Base-by-base conservation (phyloP, 257 asterid genomes). In the Solanum piurae region DNA sequence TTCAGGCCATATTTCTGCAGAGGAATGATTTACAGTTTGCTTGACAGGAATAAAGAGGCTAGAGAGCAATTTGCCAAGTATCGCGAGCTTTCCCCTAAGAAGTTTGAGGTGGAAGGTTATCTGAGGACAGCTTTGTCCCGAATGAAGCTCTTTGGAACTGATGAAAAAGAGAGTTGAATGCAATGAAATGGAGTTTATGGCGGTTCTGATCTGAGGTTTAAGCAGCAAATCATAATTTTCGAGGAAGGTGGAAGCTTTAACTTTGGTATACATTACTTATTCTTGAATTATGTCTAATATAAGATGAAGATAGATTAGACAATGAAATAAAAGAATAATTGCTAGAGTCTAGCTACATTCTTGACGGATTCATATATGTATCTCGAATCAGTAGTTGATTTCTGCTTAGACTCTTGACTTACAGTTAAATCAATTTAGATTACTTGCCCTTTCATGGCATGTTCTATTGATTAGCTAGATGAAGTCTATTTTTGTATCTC, bases 1-100 rank as follows among this genome's bases (percentile, higher is more conserved):
- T 96, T 95, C 84, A 92, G 98, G 89, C 98, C 99, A 1, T 94
- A 93, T 86, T 96, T 96, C 73, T 96, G 98, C 72, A 96, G 93
- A 93, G 99, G 99, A 73, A 91, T 95, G 98, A 94, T 96, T 23
- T 95, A 85, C 86, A 94, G 95, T 86, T 90, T 95, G 89, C 90
- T 94, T 88, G 96, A 94, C 87, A 94, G 86, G 89, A 92, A 95
- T 80, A 89, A 77, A 55, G 98, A 96, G 90, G 98, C 98, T 16
- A 89, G 91, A 89, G 95, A 94, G 89, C 95, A 94, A 89, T 96
- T 95, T 60, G 93, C 94, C 0, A 94, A 94, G 91, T 96, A 91
- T 21, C 86, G 91, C 3, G 90, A 94, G 92, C 93, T 96, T 5
- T 94, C 98, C 2, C 98, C 99, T 0, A 93, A 90, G 90, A 94